A percentile compares a stretch with the other conserved stretches of the same genome.
Conservation (phyloP, 2,329 filamentous ascomycete species). For the Plectosphaerella sp. region DNA sequence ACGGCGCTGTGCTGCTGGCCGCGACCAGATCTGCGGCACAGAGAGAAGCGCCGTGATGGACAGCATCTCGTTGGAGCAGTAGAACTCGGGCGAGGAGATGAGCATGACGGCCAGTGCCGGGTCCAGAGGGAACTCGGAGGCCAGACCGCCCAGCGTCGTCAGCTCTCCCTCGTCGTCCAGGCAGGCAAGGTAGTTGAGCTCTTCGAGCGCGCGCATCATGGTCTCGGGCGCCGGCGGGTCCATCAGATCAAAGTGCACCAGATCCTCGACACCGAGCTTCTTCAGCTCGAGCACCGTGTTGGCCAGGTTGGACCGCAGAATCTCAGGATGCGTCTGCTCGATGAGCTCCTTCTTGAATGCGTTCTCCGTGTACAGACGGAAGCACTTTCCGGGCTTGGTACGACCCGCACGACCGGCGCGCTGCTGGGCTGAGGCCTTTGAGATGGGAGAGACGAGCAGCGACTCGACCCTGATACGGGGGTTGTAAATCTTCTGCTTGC, state of each 20-base stretch:
- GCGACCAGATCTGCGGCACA: conserved; percentile 89
- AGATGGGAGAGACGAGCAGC: conserved; percentile 94
- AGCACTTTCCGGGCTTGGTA: conserved; percentile 97
- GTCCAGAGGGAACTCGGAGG: conserved; percentile 93
- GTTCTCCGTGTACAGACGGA: conserved; percentile 89
- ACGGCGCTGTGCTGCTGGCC: conserved; percentile 79
- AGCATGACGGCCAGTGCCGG: conserved; percentile 95
- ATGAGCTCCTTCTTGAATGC: conserved; percentile 98
- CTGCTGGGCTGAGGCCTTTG: conserved; percentile 95
- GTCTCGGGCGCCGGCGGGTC: conserved; percentile 97
- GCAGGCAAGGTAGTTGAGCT: conserved; percentile 95
- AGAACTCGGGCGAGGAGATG: conserved; percentile 95
- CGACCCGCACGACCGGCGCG: conserved; percentile 98
- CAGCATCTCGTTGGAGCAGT: conserved; percentile 96
- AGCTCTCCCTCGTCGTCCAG: conserved; percentile 95
- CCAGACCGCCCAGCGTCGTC: conserved; percentile 77
- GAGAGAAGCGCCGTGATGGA: conserved; percentile 92
- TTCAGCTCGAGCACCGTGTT: conserved; percentile 95
- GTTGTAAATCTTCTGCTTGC: conserved; percentile 99
- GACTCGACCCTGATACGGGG: conserved; percentile 95
- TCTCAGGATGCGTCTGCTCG: conserved; percentile 94
- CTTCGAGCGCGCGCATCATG: conserved; percentile 94
- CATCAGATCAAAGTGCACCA: conserved; percentile 99
- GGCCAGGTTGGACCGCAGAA: conserved; percentile 88
- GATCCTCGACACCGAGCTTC: conserved; percentile 91